Conservation (phyloP, 495 filamentous ascomycete genomes). For the Penicillium lagena region DNA sequence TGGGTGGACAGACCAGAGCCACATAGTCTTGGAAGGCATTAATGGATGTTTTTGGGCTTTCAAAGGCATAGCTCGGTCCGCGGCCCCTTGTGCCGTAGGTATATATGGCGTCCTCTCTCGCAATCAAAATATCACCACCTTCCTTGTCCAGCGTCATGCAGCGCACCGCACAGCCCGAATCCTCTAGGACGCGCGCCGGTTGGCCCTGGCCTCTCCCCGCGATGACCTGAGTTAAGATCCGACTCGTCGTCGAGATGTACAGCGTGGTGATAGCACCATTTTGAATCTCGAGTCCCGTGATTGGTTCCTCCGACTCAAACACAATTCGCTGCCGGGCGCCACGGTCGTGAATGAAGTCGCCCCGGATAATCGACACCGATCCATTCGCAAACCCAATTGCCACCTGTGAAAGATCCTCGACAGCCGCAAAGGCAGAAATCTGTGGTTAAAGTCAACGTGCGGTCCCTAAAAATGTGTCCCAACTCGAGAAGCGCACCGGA, state of each 20-base stretch:
- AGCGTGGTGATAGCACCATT: constrained; percentile 60
- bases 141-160: constrained; percentile 84
- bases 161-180: constrained; percentile 79
- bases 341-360: constrained; percentile 90
- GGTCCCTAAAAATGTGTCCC: not conserved
- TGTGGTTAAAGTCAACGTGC: constrained; percentile 20
- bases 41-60: constrained; percentile 81
- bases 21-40: constrained; percentile 80
- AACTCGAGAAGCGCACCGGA: constrained; percentile 49
- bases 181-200: constrained; percentile 79
- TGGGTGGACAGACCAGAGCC: constrained; percentile 79
- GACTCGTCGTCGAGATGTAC: constrained; percentile 84
- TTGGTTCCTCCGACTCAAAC: constrained; percentile 93
- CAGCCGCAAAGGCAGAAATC: constrained; percentile 84
- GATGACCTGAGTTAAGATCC: constrained; percentile 82
- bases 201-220: constrained; percentile 83
- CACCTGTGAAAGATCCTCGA: constrained; percentile 82
- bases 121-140: constrained; percentile 81
- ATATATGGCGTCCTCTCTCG: constrained; percentile 90
- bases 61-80: constrained; percentile 81
- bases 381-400: constrained; percentile 96
- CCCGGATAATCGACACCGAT: constrained; percentile 85
- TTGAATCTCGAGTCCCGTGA: constrained; percentile 72
- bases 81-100: constrained; percentile 82
- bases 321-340: constrained; percentile 95